Conservation (phyloP, 2,329 filamentous ascomycete species). For the Botrytis tulipae region DNA sequence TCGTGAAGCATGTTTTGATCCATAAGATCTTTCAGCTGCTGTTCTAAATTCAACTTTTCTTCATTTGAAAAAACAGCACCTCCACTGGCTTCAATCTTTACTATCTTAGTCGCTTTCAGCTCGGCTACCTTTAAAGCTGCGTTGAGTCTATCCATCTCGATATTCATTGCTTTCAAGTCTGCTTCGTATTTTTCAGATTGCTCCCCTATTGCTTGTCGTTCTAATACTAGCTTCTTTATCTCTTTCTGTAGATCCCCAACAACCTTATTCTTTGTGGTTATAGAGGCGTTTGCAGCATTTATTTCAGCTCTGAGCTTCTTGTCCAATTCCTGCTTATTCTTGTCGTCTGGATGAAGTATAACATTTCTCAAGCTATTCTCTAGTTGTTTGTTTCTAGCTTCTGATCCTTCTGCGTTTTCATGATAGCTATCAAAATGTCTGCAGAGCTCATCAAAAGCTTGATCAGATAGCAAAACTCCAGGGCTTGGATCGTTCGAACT, state of each 20-base stretch:
- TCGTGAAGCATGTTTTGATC: background rate
- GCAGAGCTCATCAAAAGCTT: background rate
- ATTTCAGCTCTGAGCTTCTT: background rate
- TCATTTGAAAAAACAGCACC: background rate
- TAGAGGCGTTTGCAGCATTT: background rate
- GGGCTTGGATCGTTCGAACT: background rate
- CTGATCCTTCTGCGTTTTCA: background rate
- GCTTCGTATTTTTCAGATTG: background rate
- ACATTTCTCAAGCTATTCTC: background rate
- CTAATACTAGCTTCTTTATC: background rate
- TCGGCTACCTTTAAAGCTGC: background rate
- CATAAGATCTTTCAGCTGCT: background rate
- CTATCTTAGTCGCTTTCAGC: background rate
- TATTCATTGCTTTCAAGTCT: background rate
- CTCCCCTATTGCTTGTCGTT: too few species aligned
- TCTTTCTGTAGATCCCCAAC: background rate
- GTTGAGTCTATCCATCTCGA: background rate
- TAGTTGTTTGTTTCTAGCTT: background rate
- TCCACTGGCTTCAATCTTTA: background rate
- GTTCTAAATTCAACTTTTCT: too few species aligned
- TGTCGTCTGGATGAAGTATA: background rate
- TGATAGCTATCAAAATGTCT: slow-evolving; percentile 11
- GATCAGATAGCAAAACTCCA: background rate
- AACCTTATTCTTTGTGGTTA: background rate
- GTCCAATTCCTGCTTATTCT: background rate